A percentile compares a stretch with the other conserved stretches of the same genome.
Conservation (phyloP, 176 grass and related monocot species). For the Oryza glumipatula region DNA sequence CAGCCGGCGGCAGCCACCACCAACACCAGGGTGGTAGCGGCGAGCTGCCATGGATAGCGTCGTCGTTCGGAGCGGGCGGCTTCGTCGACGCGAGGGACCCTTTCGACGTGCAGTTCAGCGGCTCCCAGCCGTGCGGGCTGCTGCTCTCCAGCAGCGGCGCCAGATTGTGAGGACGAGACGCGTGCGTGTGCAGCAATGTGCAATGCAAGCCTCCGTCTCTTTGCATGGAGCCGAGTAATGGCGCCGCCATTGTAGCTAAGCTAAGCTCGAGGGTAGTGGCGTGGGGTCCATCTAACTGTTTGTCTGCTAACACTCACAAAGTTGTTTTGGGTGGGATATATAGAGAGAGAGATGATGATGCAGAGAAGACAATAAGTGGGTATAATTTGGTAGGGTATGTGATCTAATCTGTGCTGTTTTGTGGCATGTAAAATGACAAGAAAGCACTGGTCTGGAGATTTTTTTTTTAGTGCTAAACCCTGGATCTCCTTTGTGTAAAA, state of each 20-base stretch:
- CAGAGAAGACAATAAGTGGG: slow-evolving; percentile 31
- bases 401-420: slow-evolving; percentile 31
- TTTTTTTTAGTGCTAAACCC: slow-evolving; percentile 6
- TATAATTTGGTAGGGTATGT: slow-evolving; percentile 12
- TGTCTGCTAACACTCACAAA: slow-evolving; percentile 33
- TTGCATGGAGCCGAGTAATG: background rate
- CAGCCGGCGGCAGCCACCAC: slow-evolving; percentile 18
- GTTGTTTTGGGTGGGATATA: background rate
- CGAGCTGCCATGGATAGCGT: slow-evolving; percentile 41
- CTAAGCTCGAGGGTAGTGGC: background rate
- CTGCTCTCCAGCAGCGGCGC: slow-evolving; percentile 55
- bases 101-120: slow-evolving; percentile 54
- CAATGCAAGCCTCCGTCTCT: background rate
- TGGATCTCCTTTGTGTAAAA: slow-evolving; percentile 15
- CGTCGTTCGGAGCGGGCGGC: slow-evolving; percentile 35
- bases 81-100: slow-evolving; percentile 49
- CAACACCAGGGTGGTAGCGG: background rate
- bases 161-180: slow-evolving; percentile 37
- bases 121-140: slow-evolving; percentile 56
- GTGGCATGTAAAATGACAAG: slow-evolving; percentile 33
- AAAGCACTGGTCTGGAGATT: slow-evolving; percentile 19
- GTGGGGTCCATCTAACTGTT: background rate
- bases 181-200: background rate
- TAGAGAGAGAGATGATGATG: background rate
- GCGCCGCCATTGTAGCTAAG: background rate